Evolutionary conservation across 1,284 basidiomycete genomes (phyloP).

Genomic region (Ganoderma lucidum): DNA sequence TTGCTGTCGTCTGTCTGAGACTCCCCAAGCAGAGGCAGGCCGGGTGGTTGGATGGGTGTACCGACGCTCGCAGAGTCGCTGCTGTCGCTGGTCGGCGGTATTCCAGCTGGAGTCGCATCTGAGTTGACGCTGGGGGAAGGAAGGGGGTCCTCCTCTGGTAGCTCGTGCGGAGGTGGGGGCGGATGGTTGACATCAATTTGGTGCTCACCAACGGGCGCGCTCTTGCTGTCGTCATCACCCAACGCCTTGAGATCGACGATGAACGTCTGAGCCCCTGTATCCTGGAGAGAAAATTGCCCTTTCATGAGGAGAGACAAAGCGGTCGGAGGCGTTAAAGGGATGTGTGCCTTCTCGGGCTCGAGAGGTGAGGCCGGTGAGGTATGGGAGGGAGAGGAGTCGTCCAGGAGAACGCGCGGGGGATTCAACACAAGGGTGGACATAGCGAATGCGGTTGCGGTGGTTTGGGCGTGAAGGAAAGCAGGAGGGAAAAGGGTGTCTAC

Average conservation of each 20-base stretch:
- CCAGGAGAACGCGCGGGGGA: neutral
- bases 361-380: neutral
- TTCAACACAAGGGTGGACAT: neutral
- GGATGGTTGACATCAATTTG: neutral
- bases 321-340: neutral
- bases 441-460: neutral
- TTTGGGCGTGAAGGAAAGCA: neutral
- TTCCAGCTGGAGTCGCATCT: neutral
- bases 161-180: neutral
- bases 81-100: no score
- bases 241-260: slow-evolving; percentile 33
- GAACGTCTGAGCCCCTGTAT: slow-evolving; percentile 21
- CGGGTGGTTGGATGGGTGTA: no score
- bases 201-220: neutral
- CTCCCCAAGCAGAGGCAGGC: no score
- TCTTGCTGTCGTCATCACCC: slow-evolving; percentile 6
- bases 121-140: neutral
- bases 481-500: neutral
- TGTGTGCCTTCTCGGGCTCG: neutral
- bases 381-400: neutral
- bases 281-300: neutral
- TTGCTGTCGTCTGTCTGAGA: neutral
- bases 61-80: no score
- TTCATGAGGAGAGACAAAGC: neutral
- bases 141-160: neutral